A percentile compares a stretch with the other conserved stretches of the same genome.
Conservation (phyloP, 164 flowering plant species). For the Vitis riparia region DNA sequence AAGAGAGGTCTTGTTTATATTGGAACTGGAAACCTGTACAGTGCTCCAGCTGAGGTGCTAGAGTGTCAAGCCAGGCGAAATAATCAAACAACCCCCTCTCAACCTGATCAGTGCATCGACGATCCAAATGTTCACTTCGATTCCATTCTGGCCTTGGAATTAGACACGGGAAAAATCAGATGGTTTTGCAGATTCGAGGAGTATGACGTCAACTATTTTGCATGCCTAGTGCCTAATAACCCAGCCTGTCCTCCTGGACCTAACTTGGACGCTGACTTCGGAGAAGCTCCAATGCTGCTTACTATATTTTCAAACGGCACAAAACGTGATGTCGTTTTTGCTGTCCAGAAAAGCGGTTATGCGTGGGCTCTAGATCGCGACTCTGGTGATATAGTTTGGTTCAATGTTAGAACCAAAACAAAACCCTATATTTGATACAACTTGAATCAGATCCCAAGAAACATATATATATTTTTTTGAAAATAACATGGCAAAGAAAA, state of each 20-base stretch:
- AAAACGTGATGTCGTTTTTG: slow-evolving; percentile 39
- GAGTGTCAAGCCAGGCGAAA: slow-evolving; percentile 40
- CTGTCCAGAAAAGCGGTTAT: slow-evolving; percentile 60
- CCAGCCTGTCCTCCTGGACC: slow-evolving; percentile 55
- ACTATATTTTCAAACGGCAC: slow-evolving; percentile 20
- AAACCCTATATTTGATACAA: no score
- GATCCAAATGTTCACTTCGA: slow-evolving; percentile 30
- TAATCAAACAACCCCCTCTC: slow-evolving; percentile 35
- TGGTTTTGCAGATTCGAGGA: slow-evolving; percentile 48
- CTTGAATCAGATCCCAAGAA: no score
- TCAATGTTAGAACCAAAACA: slow-evolving; percentile 25
- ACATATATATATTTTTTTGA: no score
- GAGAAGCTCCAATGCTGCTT: slow-evolving; percentile 54
- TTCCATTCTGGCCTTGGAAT: slow-evolving; percentile 42
- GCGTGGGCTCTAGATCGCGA: slow-evolving; percentile 60
- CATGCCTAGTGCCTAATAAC: slow-evolving; percentile 31
- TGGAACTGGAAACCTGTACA: slow-evolving; percentile 49
- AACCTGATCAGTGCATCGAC: slow-evolving; percentile 39
- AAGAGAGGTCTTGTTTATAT: slow-evolving; percentile 32
- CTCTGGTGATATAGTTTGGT: slow-evolving; percentile 52
- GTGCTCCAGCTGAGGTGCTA: slow-evolving; percentile 40
- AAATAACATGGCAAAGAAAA: no score
- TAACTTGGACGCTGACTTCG: slow-evolving; percentile 54
- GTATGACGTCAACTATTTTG: slow-evolving; percentile 40
- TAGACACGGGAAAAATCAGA: slow-evolving; percentile 32